Percentiles rank a stretch among this genome's conserved stretches.
Evolutionary conservation across 148 eudicot species (phyloP).

Genomic region (Amaranthus cruentus): DNA sequence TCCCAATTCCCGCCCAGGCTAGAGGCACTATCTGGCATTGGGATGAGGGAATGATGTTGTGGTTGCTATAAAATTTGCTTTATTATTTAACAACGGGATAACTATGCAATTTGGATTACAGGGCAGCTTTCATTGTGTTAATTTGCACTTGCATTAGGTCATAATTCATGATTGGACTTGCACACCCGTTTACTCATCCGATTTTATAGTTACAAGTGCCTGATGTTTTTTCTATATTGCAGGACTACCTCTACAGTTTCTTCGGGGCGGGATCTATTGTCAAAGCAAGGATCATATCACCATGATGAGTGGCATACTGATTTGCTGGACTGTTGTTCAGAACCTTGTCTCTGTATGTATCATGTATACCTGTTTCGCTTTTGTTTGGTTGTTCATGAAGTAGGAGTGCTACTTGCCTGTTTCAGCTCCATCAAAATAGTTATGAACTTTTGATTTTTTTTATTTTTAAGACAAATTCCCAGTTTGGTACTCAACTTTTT

Average conservation of each 20-base stretch:
- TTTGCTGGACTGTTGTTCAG: slow-evolving; percentile 92
- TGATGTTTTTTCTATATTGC: slow-evolving; percentile 26
- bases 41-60: not conserved
- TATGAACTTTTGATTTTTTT: not conserved
- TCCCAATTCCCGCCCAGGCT: no score
- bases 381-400: not conserved
- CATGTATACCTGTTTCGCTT: not conserved
- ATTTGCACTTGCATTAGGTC: not conserved
- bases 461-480: no score
- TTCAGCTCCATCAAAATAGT: not conserved
- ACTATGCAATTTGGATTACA: not conserved
- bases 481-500: not conserved
- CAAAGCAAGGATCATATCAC: slow-evolving; percentile 40
- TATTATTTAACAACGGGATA: not conserved
- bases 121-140: not conserved
- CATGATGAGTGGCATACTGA: slow-evolving; percentile 82
- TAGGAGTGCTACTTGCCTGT: not conserved
- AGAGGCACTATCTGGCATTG: not conserved
- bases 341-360: slow-evolving; percentile 83
- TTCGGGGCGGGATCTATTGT: slow-evolving; percentile 52
- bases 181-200: not conserved
- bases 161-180: not conserved
- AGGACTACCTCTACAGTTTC: slow-evolving; percentile 68
- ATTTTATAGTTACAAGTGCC: not conserved
- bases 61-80: not conserved